Conservation (phyloP, 139 green algal species). For the Spirogloea muscicola region DNA sequence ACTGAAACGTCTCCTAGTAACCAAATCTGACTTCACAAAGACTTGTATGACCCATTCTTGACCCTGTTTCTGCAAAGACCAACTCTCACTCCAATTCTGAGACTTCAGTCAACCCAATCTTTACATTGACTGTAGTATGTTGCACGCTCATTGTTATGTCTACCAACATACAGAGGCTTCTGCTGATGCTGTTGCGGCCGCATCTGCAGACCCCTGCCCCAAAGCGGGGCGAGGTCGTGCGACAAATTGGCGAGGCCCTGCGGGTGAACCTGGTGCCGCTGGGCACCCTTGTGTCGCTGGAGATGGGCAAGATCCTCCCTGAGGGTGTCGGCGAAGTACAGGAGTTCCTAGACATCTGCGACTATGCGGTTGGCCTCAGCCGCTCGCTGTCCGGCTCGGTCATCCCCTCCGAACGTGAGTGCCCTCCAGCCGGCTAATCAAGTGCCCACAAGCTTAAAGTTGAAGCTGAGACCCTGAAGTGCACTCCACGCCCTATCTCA, state of each 20-base stretch:
- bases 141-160: slow-evolving; percentile 19
- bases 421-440: too few relatives aligned
- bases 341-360: slow-evolving; percentile 49
- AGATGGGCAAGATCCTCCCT: slow-evolving; percentile 37
- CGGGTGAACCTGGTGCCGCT: slow-evolving; percentile 12
- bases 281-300: slow-evolving; percentile 26
- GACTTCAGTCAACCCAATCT: too few relatives aligned
- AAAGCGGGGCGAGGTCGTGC: slow-evolving; percentile 41
- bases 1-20: too few relatives aligned
- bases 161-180: not conserved
- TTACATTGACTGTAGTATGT: too few relatives aligned
- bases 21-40: not conserved
- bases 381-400: slow-evolving; percentile 20
- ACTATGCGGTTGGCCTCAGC: slow-evolving; percentile 33
- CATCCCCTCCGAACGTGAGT: slow-evolving; percentile 24
- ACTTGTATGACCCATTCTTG: not conserved
- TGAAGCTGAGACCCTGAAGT: too few relatives aligned
- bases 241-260: slow-evolving; percentile 36
- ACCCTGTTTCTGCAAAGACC: not conserved
- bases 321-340: slow-evolving; percentile 43
- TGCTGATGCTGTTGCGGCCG: not conserved
- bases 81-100: too few relatives aligned
- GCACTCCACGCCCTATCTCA: too few relatives aligned
- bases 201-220: slow-evolving; percentile 24
- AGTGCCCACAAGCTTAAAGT: too few relatives aligned